Base-by-base conservation (phyloP, 129 eudicot species). In the Smallanthus sonchifolius region DNA sequence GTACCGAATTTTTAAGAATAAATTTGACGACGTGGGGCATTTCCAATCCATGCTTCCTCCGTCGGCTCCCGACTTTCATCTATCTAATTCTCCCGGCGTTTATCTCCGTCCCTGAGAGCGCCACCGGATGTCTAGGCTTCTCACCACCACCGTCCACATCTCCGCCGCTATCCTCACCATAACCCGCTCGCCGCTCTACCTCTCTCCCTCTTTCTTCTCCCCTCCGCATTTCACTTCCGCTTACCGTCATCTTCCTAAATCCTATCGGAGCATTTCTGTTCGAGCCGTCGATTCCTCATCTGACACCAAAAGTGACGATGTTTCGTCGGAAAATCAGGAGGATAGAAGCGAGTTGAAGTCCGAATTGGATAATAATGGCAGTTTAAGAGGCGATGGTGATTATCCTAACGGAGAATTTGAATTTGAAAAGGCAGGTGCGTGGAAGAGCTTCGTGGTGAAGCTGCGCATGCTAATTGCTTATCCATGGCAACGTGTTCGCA, bases 401-500 rank as follows among this genome's bases (percentile, higher is more conserved):
- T 91, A 86, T 66, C 94, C 97, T 34, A 84, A 74, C 67, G 99
- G 96, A 2, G 97, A 91, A 74, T 88, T 91, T 78, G 88, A 84
- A 47, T 88, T 75, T 73, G 56, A 57, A 66, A 80, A 76, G 40
- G 73, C 73, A 13, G 87, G 83, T 39, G 74, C 64, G 32, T 95
- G 93, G 97, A 85, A 79, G 76, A 82, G 79, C 59, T 85, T 95
- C 5, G 61, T 76, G 11, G 97, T 91, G 54, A 95, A 91, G 91
- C 45, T 78, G 38, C 84, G 88, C 8, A 87, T 95, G 97, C 65
- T 95, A 5, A 17, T 95, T 81, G 94, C 96, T 3, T 87, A 70
- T 64, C 99, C 99, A 16, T 94, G 99, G 99, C 84, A 88, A 80
- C 96, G 97, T 43, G 90, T 95, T 32, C 75, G 80, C 48, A 95